These are phyloP conservation scores for Syncephalastrum monosporum DNA, from an alignment of 371 early-diverging fungal genomes.

Conservation along the genomic window DNA sequence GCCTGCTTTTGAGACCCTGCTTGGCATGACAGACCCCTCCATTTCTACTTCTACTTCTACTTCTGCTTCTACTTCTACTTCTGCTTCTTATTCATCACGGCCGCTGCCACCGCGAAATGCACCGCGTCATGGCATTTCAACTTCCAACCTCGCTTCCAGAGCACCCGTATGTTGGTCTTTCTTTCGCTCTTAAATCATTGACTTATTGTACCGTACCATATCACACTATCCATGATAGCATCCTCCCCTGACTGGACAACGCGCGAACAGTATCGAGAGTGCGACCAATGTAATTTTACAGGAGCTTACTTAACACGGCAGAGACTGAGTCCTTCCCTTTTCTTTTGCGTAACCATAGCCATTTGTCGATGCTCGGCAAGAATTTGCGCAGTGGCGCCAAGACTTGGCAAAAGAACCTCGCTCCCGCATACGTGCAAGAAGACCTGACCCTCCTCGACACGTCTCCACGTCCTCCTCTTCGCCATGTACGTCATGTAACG, in stretches of 20 bases:
- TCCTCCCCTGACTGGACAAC: too few relatives aligned
- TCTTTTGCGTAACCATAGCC: background rate
- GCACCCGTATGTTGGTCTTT: too few relatives aligned
- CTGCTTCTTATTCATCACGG: background rate
- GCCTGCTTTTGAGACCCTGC: conserved; percentile 16
- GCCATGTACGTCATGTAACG: background rate
- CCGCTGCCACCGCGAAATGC: background rate
- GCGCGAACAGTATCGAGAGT: too few relatives aligned
- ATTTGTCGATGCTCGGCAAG: conserved; percentile 12
- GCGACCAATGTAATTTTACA: too few relatives aligned
- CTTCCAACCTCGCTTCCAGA: too few relatives aligned
- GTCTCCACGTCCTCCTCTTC: background rate
- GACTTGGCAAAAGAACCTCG: conserved; percentile 11
- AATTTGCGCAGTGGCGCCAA: conserved; percentile 23
- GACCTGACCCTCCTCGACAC: conserved; percentile 1
- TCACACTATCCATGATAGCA: too few relatives aligned
- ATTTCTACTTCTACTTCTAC: background rate
- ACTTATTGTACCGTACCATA: too few relatives aligned
- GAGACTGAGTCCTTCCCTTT: background rate
- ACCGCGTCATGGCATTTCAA: background rate
- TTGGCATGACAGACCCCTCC: conserved; percentile 19
- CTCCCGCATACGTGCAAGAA: background rate
- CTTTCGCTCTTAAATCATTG: too few relatives aligned
- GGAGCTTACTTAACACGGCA: too few relatives aligned
- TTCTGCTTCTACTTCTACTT: background rate